These are phyloP conservation scores for Starmera amethionina DNA, from an alignment of 805 yeast species.

Conservation along the genomic window DNA sequence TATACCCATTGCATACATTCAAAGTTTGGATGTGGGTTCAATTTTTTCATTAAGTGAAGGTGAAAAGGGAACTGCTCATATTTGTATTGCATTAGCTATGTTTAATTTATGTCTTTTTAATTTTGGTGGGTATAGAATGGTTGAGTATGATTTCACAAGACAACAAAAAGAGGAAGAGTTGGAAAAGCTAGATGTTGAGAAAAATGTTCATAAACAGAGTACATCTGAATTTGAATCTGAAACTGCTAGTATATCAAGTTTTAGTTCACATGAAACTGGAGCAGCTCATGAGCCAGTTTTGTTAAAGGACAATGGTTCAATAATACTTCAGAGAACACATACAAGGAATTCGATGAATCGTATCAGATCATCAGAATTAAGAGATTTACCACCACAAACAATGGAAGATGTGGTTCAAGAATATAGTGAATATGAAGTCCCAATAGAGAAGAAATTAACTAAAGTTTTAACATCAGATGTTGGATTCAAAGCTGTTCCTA, in stretches of 20 bases:
- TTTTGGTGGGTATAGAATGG: slow-evolving; percentile 58
- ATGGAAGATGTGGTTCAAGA: slow-evolving; percentile 34
- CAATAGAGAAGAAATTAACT: slow-evolving; percentile 2
- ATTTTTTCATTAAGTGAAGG: slow-evolving; percentile 46
- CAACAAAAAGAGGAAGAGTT: slow-evolving; percentile 5
- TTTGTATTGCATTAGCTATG: slow-evolving; percentile 59
- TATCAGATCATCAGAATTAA: slow-evolving; percentile 1
- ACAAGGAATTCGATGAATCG: background rate
- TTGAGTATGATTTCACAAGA: slow-evolving; percentile 54
- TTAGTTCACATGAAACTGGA: slow-evolving; percentile 4
- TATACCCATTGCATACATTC: slow-evolving; percentile 76
- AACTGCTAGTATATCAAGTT: background rate
- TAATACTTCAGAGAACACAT: background rate
- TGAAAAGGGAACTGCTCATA: slow-evolving; percentile 68
- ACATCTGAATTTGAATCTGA: background rate
- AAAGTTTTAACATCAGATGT: slow-evolving; percentile 10
- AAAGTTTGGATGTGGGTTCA: slow-evolving; percentile 56
- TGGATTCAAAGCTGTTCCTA: slow-evolving; percentile 8
- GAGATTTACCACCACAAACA: slow-evolving; percentile 27
- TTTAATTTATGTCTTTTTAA: slow-evolving; percentile 63
- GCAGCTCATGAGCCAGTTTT: background rate
- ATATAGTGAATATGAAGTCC: slow-evolving; percentile 17
- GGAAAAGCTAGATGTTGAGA: slow-evolving; percentile 11
- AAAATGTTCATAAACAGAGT: slow-evolving; percentile 1
- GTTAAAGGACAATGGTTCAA: background rate